Percentiles rank a stretch among this genome's conserved stretches.
These are phyloP conservation scores for Colletotrichum magnum DNA, from an alignment of 2,329 filamentous ascomycete genomes.

Conservation along the genomic window DNA sequence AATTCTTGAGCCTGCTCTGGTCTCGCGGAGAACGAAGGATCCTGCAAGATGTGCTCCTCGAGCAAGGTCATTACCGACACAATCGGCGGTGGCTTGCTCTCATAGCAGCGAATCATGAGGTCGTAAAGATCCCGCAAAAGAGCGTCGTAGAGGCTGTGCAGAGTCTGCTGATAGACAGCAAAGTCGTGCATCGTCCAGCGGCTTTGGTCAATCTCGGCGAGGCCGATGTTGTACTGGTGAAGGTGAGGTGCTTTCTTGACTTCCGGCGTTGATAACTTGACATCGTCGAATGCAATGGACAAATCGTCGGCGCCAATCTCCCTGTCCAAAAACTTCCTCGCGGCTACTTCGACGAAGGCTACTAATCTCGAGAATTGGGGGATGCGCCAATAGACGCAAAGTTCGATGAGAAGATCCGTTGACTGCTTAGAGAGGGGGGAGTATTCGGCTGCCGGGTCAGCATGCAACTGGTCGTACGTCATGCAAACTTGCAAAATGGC, in stretches of 20 bases:
- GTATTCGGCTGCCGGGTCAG: constrained; percentile 63
- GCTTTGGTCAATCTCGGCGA: constrained; percentile 70
- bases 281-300: constrained; percentile 85
- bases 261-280: constrained; percentile 80
- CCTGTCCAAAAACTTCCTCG: constrained; percentile 87
- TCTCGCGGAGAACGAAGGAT: constrained; percentile 81
- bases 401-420: constrained; percentile 85
- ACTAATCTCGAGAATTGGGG: constrained; percentile 86
- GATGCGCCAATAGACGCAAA: constrained; percentile 90
- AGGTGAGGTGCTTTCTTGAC: constrained; percentile 74
- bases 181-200: constrained; percentile 80
- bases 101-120: constrained; percentile 89
- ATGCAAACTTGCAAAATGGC: constrained; percentile 85
- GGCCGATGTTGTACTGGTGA: constrained; percentile 63
- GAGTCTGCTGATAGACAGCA: constrained; percentile 79
- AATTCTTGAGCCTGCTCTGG: constrained; percentile 81
- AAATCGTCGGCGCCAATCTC: constrained; percentile 86
- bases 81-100: constrained; percentile 86
- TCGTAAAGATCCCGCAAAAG: constrained; percentile 90
- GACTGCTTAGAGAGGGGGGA: constrained; percentile 81
- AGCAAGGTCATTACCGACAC: constrained; percentile 85
- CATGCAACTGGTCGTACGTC: constrained; percentile 72
- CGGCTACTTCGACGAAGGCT: constrained; percentile 85
- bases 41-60: constrained; percentile 84
- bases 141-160: constrained; percentile 83